Base-by-base conservation (phyloP, 2,329 filamentous ascomycete species). In the Sarocladium kiliense region DNA sequence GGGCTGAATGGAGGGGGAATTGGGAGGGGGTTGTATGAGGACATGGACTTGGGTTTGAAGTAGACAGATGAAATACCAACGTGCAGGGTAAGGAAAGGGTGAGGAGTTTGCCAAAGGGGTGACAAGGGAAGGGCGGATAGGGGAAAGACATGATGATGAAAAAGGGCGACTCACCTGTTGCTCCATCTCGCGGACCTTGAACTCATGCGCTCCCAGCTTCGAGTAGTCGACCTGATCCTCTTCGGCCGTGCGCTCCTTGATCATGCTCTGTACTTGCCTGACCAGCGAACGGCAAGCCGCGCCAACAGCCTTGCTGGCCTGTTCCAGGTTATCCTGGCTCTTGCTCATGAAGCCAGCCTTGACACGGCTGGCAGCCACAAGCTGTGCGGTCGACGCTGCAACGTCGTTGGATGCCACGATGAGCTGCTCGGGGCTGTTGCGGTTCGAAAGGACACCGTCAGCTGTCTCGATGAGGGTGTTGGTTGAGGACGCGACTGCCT, bases 151-250 rank as follows among this genome's bases (percentile, higher is more conserved):
- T 34, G 30, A 23, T 36, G 25, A 56, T 26, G 12, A 51, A 34
- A 44, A 79, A 81, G 58, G 36, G 32, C 18, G 10, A 66, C 71
- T 67, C 79, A 96, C 92, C 89, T 99, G 94, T 69, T 99, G 94
- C 76, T 99, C 94, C 94, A 99, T 99, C 76, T 99, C 92, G 64
- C 88, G 83, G 53, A 97, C 91, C 81, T 99, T 99, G 79, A 99
- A 97, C 75, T 99, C 94, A 72, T 97, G 93, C 30, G 88, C 85
- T 59, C 89, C 92, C 47, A 99, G 77, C 75, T 91, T 89, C 42
- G 81, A 79, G 72, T 97, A 99, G 71, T 99, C 94, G 21, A 95
- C 85, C 53, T 82, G 78, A 55, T 96, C 91, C 34, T 93, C 90
- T 59, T 91, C 90, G 62, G 82, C 80, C 68, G 89, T 86, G 65